A percentile compares a stretch with the other conserved stretches of the same genome.
Evolutionary conservation across 2,329 filamentous ascomycete genomes (phyloP).

Genomic region (Monascus ruber): DNA sequence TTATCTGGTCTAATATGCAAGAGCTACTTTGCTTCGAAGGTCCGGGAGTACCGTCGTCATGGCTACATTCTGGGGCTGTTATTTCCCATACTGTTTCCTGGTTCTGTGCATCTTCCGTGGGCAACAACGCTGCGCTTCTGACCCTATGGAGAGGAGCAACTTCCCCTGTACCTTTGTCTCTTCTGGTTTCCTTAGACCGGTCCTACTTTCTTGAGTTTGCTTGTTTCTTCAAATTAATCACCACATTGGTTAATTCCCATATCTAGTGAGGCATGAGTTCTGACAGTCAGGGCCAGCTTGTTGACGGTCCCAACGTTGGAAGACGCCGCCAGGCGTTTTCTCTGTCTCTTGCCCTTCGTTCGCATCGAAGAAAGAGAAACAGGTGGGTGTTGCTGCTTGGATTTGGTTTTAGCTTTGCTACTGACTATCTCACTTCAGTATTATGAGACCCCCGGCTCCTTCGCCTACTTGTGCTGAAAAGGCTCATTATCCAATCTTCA

Average conservation of each 20-base stretch:
- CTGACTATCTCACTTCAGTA: slow-evolving; percentile 2
- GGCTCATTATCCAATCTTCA: slow-evolving; percentile 24
- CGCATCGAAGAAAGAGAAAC: slow-evolving; percentile 7
- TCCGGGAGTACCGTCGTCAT: too few species aligned
- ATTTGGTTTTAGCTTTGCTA: not conserved
- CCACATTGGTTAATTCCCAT: not conserved
- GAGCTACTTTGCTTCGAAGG: too few species aligned
- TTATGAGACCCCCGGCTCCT: slow-evolving; percentile 3
- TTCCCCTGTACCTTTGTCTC: not conserved
- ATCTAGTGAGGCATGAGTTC: not conserved
- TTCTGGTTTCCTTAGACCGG: not conserved
- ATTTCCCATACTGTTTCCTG: too few species aligned
- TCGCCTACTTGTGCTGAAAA: slow-evolving; percentile 20
- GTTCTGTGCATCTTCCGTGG: too few species aligned
- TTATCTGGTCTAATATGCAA: too few species aligned
- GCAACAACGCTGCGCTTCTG: not conserved
- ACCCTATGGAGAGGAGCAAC: not conserved
- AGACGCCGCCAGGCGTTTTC: slow-evolving; percentile 9
- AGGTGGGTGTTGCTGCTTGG: slow-evolving; percentile 8
- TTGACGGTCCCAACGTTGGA: not conserved
- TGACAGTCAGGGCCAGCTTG: slow-evolving; percentile 1
- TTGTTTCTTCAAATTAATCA: not conserved
- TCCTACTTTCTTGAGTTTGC: too few species aligned
- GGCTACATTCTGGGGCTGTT: too few species aligned
- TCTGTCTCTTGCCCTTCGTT: slow-evolving; percentile 11